These are phyloP conservation scores for Meyerozyma smithsonii DNA, from an alignment of 1,139 yeast genomes.

Conservation along the genomic window DNA sequence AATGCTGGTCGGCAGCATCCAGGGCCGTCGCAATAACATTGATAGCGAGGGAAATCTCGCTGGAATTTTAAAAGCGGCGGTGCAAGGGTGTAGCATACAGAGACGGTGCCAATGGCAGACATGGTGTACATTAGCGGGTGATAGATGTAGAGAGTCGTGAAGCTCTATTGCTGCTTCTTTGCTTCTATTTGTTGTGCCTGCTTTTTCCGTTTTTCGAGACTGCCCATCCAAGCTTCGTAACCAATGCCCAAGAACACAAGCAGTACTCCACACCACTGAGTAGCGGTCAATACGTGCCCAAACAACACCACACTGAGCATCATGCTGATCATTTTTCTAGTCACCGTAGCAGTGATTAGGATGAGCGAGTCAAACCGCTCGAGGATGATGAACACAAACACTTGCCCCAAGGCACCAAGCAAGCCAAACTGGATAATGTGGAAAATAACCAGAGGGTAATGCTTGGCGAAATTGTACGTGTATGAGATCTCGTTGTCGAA, in stretches of 20 bases:
- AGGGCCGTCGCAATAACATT: conserved; percentile 8
- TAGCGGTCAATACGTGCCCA: conserved; percentile 59
- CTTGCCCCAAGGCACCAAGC: conserved; percentile 89
- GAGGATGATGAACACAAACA: conserved; percentile 80
- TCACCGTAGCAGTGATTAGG: conserved; percentile 88
- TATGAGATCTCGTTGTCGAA: conserved; percentile 42
- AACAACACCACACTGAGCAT: conserved; percentile 78
- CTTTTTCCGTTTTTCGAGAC: conserved; percentile 1
- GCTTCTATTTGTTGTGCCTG: not conserved
- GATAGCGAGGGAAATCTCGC: not conserved
- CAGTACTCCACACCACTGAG: conserved; percentile 76
- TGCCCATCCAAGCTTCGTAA: conserved; percentile 49
- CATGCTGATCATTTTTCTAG: conserved; percentile 96
- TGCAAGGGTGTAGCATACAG: not conserved
- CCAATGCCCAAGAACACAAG: conserved; percentile 82
- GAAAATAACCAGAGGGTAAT: conserved; percentile 37
- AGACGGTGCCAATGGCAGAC: too few species aligned
- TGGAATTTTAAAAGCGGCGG: not conserved
- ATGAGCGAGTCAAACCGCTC: conserved; percentile 81
- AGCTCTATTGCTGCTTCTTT: not conserved
- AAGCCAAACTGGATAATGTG: conserved; percentile 67
- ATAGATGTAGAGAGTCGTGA: too few species aligned
- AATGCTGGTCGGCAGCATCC: conserved; percentile 12
- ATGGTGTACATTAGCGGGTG: too few species aligned
- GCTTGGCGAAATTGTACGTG: conserved; percentile 42